Evolutionary conservation across 305 asterid species (phyloP), one percentile per base, ranked within the genome.

Genomic region (Fraxinus sp.): DNA sequence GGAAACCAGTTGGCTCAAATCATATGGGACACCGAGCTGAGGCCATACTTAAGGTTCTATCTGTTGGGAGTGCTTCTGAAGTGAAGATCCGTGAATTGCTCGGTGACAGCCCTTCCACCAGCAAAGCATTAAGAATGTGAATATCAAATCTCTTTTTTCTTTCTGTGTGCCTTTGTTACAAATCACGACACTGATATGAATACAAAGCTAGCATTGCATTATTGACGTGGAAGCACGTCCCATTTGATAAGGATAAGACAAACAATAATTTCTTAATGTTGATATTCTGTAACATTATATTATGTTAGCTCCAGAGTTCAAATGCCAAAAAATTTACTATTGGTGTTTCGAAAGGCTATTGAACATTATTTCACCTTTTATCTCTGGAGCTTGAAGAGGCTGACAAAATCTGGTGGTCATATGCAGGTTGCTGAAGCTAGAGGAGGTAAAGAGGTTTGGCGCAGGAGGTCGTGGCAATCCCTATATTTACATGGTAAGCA

Each of bases 121-220:
- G 99, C 97, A 95, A 95, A 87, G 99, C 99, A 78, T 90, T 95
- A 90, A 91, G 99, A 91, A 88, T 93, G 98, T 95, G 78, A 84
- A 86, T 78, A 72, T 73, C 30, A 83, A 55, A 74, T 44, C 79
- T 74, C 55, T 26, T 62, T 62, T 49, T 62, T 20, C 78, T 77
- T 71, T 77, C 28, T 41, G 26, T 13, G 74, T 68, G 74, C 36
- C 36, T 11, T 28, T 1, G 18, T 68, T 22, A 1, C 37, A 5
- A 68, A 33, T 28, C 37, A 68, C 18, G 13, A 26, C 7, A 28
- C 74, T 5, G 7, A 1, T 5, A 28, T 28, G 20, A 68, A 68
- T 26, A 3, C n/a, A 30, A 44, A n/a, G n/a, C n/a, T n/a, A 10
- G 52, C 52, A 44, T 2, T 68, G 74, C 37, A 68, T 26, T 68